These are phyloP conservation scores for Kalmanozyma brasiliensis DNA, from an alignment of 1,284 basidiomycete genomes.

Conservation along the genomic window DNA sequence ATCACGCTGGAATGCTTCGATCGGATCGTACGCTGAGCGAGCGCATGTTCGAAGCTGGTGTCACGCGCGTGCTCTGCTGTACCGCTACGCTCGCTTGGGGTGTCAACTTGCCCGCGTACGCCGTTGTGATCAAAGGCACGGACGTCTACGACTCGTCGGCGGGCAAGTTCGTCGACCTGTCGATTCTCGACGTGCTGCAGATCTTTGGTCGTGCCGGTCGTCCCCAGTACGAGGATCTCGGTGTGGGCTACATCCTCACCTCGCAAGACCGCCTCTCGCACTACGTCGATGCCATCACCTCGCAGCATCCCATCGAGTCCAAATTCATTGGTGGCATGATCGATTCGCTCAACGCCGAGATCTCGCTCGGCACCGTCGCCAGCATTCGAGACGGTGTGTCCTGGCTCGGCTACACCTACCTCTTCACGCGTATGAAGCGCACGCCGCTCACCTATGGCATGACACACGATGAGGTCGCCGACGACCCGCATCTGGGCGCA, in stretches of 20 bases:
- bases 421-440: conserved; percentile 93
- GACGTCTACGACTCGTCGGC: conserved; percentile 78
- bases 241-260: conserved; percentile 97
- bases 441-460: conserved; percentile 93
- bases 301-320: conserved; percentile 94
- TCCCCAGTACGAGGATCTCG: conserved; percentile 92
- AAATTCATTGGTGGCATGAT: conserved; percentile 84
- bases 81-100: conserved; percentile 99
- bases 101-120: conserved; percentile 98
- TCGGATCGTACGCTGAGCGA: conserved; percentile 96
- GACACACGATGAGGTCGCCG: conserved; percentile 76
- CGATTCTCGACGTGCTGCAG: conserved; percentile 92
- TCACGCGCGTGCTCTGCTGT: conserved; percentile 94
- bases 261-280: conserved; percentile 91
- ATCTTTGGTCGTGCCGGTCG: conserved; percentile 98
- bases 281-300: conserved; percentile 88
- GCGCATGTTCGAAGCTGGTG: conserved; percentile 87
- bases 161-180: conserved; percentile 84
- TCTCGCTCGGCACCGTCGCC: conserved; percentile 91
- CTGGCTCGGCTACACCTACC: conserved; percentile 97
- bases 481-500: conserved; percentile 82
- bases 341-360: conserved; percentile 94
- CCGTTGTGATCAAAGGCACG: conserved; percentile 96
- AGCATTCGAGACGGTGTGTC: conserved; percentile 87
- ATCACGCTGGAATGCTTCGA: conserved; percentile 98